Conservation (phyloP, 208 protist species). For the Vickermania spadyakhi region DNA sequence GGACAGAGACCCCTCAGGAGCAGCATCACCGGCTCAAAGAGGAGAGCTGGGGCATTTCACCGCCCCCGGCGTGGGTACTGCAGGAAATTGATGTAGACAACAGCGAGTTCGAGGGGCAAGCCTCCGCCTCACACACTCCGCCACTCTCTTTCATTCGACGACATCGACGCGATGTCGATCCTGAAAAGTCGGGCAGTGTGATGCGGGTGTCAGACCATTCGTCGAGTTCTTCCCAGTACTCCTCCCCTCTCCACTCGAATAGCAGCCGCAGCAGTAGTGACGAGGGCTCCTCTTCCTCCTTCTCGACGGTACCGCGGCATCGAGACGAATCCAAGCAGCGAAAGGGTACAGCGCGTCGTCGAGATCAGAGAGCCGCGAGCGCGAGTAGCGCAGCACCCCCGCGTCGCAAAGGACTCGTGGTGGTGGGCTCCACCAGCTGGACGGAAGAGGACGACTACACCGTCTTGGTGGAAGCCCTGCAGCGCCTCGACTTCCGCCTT, state of each 20-base stretch:
- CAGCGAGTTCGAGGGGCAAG: too few species aligned
- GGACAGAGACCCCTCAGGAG: too few species aligned
- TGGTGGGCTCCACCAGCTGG: slow-evolving; percentile 94
- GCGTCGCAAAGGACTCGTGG: slow-evolving; percentile 38
- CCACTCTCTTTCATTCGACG: not conserved
- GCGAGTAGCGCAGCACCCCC: not conserved
- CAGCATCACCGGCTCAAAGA: not conserved
- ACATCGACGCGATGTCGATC: not conserved
- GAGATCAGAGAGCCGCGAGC: too few species aligned
- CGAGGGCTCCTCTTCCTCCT: not conserved
- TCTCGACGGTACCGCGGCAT: not conserved
- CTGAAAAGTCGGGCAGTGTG: not conserved
- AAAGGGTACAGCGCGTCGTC: too few species aligned
- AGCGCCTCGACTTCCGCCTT: slow-evolving; percentile 65
- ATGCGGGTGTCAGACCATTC: not conserved
- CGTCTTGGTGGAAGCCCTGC: slow-evolving; percentile 87
- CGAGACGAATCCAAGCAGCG: not conserved
- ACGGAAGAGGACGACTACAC: slow-evolving; percentile 95
- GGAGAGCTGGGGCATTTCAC: slow-evolving; percentile 42
- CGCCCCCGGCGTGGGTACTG: slow-evolving; percentile 52
- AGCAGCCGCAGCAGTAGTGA: not conserved
- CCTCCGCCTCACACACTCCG: too few species aligned
- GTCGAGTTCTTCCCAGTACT: not conserved
- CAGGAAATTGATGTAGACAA: slow-evolving; percentile 13
- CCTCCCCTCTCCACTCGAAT: not conserved